These are phyloP conservation scores for Fragaria ananassa DNA, from an alignment of 306 rosid genomes.

Conservation along the genomic window DNA sequence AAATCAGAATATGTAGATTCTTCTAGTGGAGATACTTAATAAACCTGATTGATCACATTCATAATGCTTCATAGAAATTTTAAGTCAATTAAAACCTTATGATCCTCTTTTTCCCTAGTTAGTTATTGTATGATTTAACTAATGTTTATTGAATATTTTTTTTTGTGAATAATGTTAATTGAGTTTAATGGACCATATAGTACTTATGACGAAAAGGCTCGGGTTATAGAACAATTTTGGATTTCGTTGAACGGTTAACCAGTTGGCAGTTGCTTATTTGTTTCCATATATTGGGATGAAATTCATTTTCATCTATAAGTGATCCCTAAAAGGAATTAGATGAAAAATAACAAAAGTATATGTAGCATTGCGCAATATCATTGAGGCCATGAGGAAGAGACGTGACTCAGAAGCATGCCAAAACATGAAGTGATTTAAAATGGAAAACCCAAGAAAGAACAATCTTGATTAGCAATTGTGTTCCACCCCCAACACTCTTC, in stretches of 20 bases:
- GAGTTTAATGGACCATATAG: neutral
- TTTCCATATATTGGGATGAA: no score
- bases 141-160: neutral
- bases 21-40: neutral
- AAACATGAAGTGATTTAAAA: neutral
- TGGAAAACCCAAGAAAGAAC: constrained; percentile 26
- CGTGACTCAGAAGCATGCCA: neutral
- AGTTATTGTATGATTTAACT: neutral
- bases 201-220: neutral
- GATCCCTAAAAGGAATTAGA: neutral
- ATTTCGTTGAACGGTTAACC: neutral
- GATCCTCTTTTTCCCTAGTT: no score
- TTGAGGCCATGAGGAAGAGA: neutral
- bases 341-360: neutral
- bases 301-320: neutral
- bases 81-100: no score
- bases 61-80: neutral
- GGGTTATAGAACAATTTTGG: neutral
- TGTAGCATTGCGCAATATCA: neutral
- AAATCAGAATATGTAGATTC: constrained; percentile 5
- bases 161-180: no score
- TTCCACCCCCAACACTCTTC: neutral
- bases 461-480: constrained; percentile 11
- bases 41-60: neutral
- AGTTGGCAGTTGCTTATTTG: neutral